Evolutionary conservation across 805 yeast species (phyloP), one percentile per base, ranked within the genome.

Genomic region (Lipomyces oligophaga): DNA sequence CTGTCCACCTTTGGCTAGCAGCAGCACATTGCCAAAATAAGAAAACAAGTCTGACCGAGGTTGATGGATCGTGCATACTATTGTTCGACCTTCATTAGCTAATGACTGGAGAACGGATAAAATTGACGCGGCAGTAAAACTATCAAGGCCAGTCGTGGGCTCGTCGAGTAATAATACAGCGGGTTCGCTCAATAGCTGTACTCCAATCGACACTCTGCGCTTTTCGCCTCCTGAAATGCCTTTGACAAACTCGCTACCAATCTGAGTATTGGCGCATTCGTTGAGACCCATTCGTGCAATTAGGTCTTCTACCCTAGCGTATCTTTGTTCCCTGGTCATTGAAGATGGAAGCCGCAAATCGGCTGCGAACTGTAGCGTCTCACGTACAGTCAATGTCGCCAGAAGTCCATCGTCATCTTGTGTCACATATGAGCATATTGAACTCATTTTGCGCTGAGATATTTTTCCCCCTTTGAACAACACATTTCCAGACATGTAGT

Each of bases 141-240:
- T 78, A 60, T 87, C 96, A 21, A 87, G 70, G 0, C 96, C 96
- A 3, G 94, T 84, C 0, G 95, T 87, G 2, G 96, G 95, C 60
- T 87, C 96, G 64, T 87, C 96, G 20, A 87, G 64, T 40, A 87
- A 72, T 28, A 87, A 62, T 31, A 87, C 72, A 46, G 79, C 79
- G 0, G 94, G 90, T 46, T 79, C 79, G 48, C 81, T 79, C 33
- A 87, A 67, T 28, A 87, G 67, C 61, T 86, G 95, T 35, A 85
- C 75, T 2, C 89, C 90, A 63, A 87, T 85, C 0, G 90, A 81
- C 0, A 87, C 82, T 55, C 95, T 72, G 58, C 95, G 73, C 61
- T 84, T 85, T 61, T 87, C 96, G 45, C 86, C 88, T 20, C 87
- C 87, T 42, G 83, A 78, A 7, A 82, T 76, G 27, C 87, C 87